phyloP scores from a whole-genome alignment of 2,329 filamentous ascomycete genomes.

The Xylariales sp. region DNA sequence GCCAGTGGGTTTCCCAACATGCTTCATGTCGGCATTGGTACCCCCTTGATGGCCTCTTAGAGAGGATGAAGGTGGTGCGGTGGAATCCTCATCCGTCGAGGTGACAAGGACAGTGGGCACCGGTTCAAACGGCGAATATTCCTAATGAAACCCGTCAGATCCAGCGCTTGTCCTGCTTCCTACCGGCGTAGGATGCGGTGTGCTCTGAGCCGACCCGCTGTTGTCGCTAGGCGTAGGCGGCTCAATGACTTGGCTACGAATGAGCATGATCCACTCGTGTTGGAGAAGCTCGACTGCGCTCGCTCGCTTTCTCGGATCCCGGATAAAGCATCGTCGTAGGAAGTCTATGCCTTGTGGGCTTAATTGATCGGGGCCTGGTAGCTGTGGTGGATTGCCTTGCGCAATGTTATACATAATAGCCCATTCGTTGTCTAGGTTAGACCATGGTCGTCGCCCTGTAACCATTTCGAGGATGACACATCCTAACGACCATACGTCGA shows the following conservation, averaged over 20 bases:
- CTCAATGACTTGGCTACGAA: slow-evolving; percentile 73
- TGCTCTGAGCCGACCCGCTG: slow-evolving; percentile 55
- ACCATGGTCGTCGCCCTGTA: slow-evolving; percentile 93
- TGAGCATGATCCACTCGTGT: slow-evolving; percentile 87
- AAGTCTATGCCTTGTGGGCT: slow-evolving; percentile 89
- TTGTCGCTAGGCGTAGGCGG: slow-evolving; percentile 72
- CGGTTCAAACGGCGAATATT: slow-evolving; percentile 38
- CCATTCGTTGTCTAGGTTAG: slow-evolving; percentile 97
- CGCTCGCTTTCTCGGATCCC: slow-evolving; percentile 81
- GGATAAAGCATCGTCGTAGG: slow-evolving; percentile 84
- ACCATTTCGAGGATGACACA: slow-evolving; percentile 99
- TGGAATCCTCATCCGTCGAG: slow-evolving; percentile 34
- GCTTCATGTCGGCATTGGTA: slow-evolving; percentile 12
- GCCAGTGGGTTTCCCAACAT: slow-evolving; percentile 15
- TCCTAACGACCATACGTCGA: slow-evolving; percentile 95
- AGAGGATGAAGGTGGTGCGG: neutral
- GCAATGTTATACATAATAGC: slow-evolving; percentile 99
- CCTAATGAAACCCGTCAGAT: slow-evolving; percentile 53
- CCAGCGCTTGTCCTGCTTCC: slow-evolving; percentile 46
- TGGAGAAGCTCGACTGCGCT: slow-evolving; percentile 90
- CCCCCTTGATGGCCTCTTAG: neutral
- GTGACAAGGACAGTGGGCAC: slow-evolving; percentile 36
- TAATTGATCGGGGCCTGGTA: slow-evolving; percentile 85
- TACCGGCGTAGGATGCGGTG: slow-evolving; percentile 50
- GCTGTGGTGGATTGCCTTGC: slow-evolving; percentile 89